Base-by-base conservation (phyloP, 805 yeast genomes). In the Naumovozyma dairenensis region DNA sequence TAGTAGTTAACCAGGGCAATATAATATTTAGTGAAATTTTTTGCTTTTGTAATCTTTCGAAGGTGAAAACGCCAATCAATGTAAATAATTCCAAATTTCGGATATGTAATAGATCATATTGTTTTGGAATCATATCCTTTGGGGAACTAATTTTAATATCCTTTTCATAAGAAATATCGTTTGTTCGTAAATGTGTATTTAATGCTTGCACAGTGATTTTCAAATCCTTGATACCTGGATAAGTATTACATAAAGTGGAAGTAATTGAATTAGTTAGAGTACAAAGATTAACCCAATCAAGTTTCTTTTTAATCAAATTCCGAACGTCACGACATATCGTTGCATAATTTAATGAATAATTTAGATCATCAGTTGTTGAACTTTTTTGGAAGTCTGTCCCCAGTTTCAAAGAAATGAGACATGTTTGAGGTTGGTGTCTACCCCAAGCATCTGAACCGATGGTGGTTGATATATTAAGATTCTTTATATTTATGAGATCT, bases 1-100 rank as follows among this genome's bases (percentile, higher is more conserved):
- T 22, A 15, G 45, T 29, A 29, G 37, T 38, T 10, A 49, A 49
- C 43, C 75, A 57, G 33, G 68, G 69, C 18, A 85, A 57, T 6
- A 54, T 55, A 13, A 74, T 37, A 45, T 80, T 80, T 19, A 81
- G 42, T 2, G 66, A 58, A 6, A 92, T 83, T 29, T 76, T 76
- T 59, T 92, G 99, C 45, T 72, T 76, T 48, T 80, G 78, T 16
- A 78, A 57, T 38, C 98, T 66, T 55, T 92, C 99, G 59, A 86
- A 83, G 2, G 86, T 80, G 62, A 86, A 89, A 6, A 92, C 92
- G 4, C 98, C 99, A 44, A 92, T 81, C n/a, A 87, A 65, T 0
- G 95, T 79, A 32, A 78, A 65, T 13, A 84, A 57, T 31, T 67
- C 65, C 24, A 87, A 56, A 4, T 71, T 68, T 4, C 65, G 60